Percentiles rank a stretch among this genome's conserved stretches.
These are phyloP conservation scores for Globisporangium cederbergense DNA, from an alignment of 352 stramenopile species.

Conservation along the genomic window DNA sequence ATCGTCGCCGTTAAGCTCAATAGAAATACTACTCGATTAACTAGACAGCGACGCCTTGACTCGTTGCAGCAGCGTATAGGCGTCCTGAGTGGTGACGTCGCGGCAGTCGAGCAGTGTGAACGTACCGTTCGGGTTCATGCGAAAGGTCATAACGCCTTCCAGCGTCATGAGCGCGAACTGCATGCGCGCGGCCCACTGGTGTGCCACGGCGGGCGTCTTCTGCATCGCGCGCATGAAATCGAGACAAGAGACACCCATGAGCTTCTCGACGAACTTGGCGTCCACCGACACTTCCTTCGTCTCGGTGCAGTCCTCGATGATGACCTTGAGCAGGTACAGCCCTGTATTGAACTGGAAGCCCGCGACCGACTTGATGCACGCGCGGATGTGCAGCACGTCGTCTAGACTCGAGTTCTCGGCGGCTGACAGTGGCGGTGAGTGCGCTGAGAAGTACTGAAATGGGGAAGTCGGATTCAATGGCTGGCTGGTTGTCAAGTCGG, in stretches of 20 bases:
- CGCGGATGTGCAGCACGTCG: conserved; percentile 50
- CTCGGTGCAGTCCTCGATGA: conserved; percentile 75
- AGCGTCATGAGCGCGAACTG: conserved; percentile 80
- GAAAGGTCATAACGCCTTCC: conserved; percentile 73
- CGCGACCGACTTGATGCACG: conserved; percentile 80
- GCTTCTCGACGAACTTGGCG: conserved; percentile 50
- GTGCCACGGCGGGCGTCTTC: conserved; percentile 44
- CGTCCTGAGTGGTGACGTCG: conserved; percentile 36
- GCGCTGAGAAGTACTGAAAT: conserved; percentile 57
- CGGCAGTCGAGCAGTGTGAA: conserved; percentile 53
- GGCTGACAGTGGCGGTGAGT: conserved; percentile 17
- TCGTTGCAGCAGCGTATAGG: conserved; percentile 41
- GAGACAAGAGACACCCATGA: conserved; percentile 73
- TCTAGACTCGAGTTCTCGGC: conserved; percentile 14
- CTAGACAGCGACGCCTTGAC: conserved; percentile 22
- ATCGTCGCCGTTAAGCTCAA: background rate
- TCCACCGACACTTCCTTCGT: conserved; percentile 47
- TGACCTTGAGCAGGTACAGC: conserved; percentile 63
- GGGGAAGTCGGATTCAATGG: conserved; percentile 23
- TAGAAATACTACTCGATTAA: background rate
- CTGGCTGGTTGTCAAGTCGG: background rate
- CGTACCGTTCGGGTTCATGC: conserved; percentile 22
- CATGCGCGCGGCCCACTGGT: conserved; percentile 69
- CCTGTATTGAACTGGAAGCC: conserved; percentile 78
- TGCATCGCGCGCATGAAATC: conserved; percentile 75